Percentiles rank a stretch among this genome's conserved stretches.
Conservation (phyloP, 176 grass and related monocot genomes). For the Oryza punctata region DNA sequence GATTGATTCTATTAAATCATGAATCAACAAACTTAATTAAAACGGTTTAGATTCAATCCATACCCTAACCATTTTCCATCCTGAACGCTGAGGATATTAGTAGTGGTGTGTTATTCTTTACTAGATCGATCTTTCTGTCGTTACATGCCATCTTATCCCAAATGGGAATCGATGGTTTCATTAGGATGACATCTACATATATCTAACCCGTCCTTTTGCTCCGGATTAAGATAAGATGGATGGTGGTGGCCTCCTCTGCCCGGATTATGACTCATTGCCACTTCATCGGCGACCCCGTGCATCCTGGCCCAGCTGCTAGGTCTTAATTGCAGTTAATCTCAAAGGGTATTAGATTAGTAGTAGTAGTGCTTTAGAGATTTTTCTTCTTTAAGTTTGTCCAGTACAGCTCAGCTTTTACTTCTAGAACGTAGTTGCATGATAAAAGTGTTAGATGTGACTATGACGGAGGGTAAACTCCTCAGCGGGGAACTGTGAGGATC, state of each 20-base stretch:
- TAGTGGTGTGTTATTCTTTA: neutral
- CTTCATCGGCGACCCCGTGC: neutral
- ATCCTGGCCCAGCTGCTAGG: neutral
- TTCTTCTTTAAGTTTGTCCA: neutral
- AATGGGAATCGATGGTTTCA: neutral
- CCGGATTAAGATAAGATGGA: too few relatives aligned
- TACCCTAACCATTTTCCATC: too few relatives aligned
- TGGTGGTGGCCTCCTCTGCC: neutral
- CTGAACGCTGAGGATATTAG: neutral
- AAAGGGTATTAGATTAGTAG: neutral
- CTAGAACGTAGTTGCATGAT: neutral
- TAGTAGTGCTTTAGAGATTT: neutral
- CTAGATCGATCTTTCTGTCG: neutral
- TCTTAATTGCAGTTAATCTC: neutral
- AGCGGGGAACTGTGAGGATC: too few relatives aligned
- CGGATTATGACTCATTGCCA: constrained; percentile 16
- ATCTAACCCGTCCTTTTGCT: neutral
- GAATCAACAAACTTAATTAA: too few relatives aligned
- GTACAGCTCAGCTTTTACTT: neutral
- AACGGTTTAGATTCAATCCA: too few relatives aligned
- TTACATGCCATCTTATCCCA: constrained; percentile 25
- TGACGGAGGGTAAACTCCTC: too few relatives aligned
- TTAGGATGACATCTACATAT: neutral
- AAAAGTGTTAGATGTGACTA: too few relatives aligned
- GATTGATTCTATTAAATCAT: too few relatives aligned